Conservation (phyloP, 371 early-diverging fungal species). For the Mucor piriformis region DNA sequence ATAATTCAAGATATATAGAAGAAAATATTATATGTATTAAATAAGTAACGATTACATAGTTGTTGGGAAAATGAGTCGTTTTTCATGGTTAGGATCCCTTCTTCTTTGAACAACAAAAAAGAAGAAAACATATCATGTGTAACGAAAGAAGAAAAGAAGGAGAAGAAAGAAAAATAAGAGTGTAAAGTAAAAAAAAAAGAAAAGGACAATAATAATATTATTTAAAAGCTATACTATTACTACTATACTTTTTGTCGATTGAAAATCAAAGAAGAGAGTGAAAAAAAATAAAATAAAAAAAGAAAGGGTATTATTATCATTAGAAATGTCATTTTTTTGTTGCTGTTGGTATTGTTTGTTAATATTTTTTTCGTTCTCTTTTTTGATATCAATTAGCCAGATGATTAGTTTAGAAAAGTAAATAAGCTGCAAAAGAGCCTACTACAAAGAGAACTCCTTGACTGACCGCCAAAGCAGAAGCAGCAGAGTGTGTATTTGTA, state of each 20-base stretch:
- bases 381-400: constrained; percentile 3
- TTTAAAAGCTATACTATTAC: constrained; percentile 1
- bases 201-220: background rate
- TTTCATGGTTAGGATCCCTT: background rate
- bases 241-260: constrained; percentile 1
- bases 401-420: constrained; percentile 20
- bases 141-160: background rate
- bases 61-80: constrained; percentile 1
- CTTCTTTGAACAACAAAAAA: background rate
- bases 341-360: background rate
- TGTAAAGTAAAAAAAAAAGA: constrained; percentile 2
- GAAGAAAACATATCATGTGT: background rate
- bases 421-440: constrained; percentile 22
- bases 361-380: background rate
- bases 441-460: constrained; percentile 18
- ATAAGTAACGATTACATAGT: constrained; percentile 4
- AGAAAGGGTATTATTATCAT: constrained; percentile 1
- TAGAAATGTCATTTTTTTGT: constrained; percentile 8
- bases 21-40: constrained; percentile 6
- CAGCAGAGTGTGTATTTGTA: constrained; percentile 22
- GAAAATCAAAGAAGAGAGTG: constrained; percentile 4
- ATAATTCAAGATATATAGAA: constrained; percentile 1
- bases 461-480: constrained; percentile 19
- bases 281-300: constrained; percentile 1
- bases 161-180: background rate